phyloP scores from a whole-genome alignment of 1,284 basidiomycete genomes.

The Porphyrellus sp. region DNA sequence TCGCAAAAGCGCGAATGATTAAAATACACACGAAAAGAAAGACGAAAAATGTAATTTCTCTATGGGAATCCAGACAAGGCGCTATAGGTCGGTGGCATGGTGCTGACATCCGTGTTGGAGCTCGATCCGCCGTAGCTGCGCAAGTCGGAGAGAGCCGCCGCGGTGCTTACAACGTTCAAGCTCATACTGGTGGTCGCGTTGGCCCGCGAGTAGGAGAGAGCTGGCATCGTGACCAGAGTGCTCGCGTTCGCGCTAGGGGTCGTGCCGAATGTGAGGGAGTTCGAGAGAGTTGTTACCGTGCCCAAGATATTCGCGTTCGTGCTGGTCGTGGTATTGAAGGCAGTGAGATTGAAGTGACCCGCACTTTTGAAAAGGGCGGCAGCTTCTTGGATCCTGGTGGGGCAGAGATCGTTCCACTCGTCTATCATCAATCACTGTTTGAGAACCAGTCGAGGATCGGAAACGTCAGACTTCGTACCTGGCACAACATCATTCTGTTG shows the following conservation, averaged over 20 bases:
- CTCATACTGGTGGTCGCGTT: no score
- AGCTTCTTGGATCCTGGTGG: constrained; percentile 17
- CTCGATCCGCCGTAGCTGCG: constrained; percentile 3
- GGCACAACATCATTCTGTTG: constrained; percentile 22
- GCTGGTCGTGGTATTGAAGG: constrained; percentile 8
- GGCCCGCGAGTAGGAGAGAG: neutral
- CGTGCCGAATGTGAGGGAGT: neutral
- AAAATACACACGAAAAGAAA: constrained; percentile 2
- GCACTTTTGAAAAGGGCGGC: constrained; percentile 16
- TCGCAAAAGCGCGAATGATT: neutral
- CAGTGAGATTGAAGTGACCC: constrained; percentile 19
- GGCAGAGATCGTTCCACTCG: constrained; percentile 24
- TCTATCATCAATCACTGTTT: constrained; percentile 9
- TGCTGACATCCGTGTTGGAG: constrained; percentile 16
- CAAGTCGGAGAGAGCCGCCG: constrained; percentile 4
- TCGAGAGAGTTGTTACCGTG: neutral
- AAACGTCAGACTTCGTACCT: constrained; percentile 14
- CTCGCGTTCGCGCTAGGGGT: no score
- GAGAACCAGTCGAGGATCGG: neutral
- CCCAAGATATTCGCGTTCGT: neutral
- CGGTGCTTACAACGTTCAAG: neutral
- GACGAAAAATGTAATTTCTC: no score
- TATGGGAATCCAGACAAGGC: constrained; percentile 10
- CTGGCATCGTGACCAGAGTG: neutral
- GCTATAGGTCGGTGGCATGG: constrained; percentile 17